Evolutionary conservation across 176 grass and related monocot genomes (phyloP).

Genomic region (Themeda triandra): DNA sequence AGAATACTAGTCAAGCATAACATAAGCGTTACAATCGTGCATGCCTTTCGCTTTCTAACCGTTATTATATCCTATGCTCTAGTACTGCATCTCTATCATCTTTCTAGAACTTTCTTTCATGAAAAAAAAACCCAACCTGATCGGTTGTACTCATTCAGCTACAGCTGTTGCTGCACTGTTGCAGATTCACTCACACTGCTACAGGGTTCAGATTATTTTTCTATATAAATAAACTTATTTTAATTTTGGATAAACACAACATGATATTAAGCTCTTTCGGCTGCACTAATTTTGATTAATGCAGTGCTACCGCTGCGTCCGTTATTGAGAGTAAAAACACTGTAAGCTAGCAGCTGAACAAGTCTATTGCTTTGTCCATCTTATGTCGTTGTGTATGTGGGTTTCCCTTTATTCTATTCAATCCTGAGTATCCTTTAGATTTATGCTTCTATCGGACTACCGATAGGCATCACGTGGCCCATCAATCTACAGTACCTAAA

Average conservation of each 20-base stretch:
- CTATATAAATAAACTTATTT: neutral
- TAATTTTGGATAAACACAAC: too few relatives aligned
- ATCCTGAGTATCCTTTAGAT: neutral
- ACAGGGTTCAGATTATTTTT: too few relatives aligned
- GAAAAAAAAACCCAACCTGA: too few relatives aligned
- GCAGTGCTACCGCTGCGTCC: too few relatives aligned
- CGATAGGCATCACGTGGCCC: neutral
- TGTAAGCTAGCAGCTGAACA: too few relatives aligned
- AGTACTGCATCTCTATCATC: neutral
- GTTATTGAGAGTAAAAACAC: too few relatives aligned
- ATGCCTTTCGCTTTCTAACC: neutral
- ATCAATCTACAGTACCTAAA: neutral
- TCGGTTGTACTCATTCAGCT: too few relatives aligned
- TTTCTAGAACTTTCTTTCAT: neutral
- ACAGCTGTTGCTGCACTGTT: too few relatives aligned
- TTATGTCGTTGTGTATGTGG: neutral
- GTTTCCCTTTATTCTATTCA: conserved; percentile 9
- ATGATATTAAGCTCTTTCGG: too few relatives aligned
- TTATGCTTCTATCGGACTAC: neutral
- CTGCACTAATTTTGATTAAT: too few relatives aligned
- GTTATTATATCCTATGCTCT: neutral
- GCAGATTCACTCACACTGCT: too few relatives aligned
- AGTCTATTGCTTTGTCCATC: neutral
- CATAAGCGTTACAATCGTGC: neutral
- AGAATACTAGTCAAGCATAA: neutral